These are phyloP conservation scores for Colletotrichum godetiae DNA, from an alignment of 2,329 filamentous ascomycete genomes.

Conservation along the genomic window DNA sequence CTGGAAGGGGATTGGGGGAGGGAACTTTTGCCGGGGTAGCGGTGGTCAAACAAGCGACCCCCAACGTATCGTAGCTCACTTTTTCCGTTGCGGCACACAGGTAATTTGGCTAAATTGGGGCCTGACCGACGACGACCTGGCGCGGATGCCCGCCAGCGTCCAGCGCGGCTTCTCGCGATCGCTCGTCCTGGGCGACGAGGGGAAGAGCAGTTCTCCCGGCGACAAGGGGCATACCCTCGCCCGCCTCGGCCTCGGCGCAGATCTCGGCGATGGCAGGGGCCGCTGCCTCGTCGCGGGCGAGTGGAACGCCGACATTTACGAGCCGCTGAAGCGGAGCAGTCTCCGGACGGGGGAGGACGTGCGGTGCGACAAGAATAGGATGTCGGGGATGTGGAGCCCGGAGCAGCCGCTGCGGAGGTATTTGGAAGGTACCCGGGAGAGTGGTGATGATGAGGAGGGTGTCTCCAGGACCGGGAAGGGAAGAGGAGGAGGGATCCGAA, in stretches of 20 bases:
- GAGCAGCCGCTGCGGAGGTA: slow-evolving; percentile 54
- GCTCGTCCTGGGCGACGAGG: slow-evolving; percentile 40
- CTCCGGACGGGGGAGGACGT: slow-evolving; percentile 53
- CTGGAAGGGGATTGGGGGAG: neutral
- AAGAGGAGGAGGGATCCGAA: slow-evolving; percentile 46
- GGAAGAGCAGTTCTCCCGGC: neutral
- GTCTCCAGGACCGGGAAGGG: slow-evolving; percentile 39
- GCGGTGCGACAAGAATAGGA: slow-evolving; percentile 66
- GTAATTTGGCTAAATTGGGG: slow-evolving; percentile 70
- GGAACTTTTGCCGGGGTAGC: neutral
- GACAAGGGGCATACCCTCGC: slow-evolving; percentile 24
- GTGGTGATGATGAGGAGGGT: neutral
- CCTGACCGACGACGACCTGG: slow-evolving; percentile 62
- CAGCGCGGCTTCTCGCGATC: slow-evolving; percentile 59
- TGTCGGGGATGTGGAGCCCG: slow-evolving; percentile 66
- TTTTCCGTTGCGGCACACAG: slow-evolving; percentile 33
- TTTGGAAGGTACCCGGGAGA: slow-evolving; percentile 40
- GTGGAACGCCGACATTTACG: slow-evolving; percentile 67
- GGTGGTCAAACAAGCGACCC: neutral
- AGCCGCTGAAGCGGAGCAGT: slow-evolving; percentile 52
- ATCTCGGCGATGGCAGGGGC: slow-evolving; percentile 56
- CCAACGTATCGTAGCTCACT: slow-evolving; percentile 9
- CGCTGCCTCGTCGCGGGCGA: slow-evolving; percentile 61
- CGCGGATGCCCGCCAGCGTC: slow-evolving; percentile 60
- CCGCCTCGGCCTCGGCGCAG: slow-evolving; percentile 55